phyloP scores from a whole-genome alignment of 2,329 filamentous ascomycete genomes.

The Colletotrichum lentis region DNA sequence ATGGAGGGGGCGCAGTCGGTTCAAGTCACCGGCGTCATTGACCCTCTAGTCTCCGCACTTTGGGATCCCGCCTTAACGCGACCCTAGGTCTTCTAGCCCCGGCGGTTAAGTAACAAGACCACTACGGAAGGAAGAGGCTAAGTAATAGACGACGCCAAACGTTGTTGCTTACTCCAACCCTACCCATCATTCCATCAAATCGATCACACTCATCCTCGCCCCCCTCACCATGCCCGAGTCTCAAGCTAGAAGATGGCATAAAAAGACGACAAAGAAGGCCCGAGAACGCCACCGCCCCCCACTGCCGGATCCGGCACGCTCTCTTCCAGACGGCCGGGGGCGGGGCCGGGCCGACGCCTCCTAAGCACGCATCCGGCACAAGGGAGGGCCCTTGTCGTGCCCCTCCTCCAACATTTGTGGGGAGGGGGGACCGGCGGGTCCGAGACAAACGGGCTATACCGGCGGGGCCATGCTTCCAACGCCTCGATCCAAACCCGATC shows the following conservation, averaged over 20 bases:
- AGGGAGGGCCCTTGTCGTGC: background rate
- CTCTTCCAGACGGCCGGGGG: background rate
- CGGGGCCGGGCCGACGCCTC: background rate
- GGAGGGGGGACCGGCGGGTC: background rate
- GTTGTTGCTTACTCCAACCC: background rate
- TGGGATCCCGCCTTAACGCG: background rate
- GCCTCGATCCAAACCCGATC: background rate
- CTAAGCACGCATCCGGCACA: background rate
- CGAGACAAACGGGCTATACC: background rate
- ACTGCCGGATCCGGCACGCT: background rate
- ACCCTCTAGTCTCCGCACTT: background rate
- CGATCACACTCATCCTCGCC: too few relatives aligned
- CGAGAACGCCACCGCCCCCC: background rate
- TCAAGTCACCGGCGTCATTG: conserved; percentile 1
- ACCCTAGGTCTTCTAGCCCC: background rate
- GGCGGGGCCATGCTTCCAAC: background rate
- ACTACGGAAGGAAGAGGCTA: background rate
- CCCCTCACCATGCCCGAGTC: too few relatives aligned
- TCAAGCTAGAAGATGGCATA: background rate
- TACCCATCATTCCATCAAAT: background rate
- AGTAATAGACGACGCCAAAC: background rate
- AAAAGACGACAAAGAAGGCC: background rate
- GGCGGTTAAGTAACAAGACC: background rate
- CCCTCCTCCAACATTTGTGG: background rate
- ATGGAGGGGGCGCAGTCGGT: background rate